A percentile compares a stretch with the other conserved stretches of the same genome.
phyloP scores from a whole-genome alignment of 148 eudicot species.

The Beta vulgaris region DNA sequence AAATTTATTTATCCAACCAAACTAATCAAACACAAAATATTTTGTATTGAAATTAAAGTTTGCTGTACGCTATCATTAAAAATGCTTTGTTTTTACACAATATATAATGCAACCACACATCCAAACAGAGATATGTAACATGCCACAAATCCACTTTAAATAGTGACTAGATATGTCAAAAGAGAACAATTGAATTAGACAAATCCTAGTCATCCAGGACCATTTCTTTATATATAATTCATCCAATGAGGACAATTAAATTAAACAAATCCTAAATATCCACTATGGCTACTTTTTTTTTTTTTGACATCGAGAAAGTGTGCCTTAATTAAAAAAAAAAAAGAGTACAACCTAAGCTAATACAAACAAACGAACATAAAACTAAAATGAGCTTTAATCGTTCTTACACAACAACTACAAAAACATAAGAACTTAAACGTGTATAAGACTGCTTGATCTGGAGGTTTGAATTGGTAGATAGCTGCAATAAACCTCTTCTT shows the following conservation, averaged over 20 bases:
- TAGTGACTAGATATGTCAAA: neutral
- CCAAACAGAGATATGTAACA: neutral
- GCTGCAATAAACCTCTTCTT: no score
- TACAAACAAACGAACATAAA: no score
- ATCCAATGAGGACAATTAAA: neutral
- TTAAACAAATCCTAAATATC: neutral
- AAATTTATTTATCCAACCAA: no score
- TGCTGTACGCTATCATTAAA: neutral
- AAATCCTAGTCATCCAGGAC: neutral
- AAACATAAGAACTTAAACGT: no score
- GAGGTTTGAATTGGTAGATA: no score
- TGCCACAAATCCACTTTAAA: neutral
- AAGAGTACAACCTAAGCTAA: no score
- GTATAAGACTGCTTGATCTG: no score
- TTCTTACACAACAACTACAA: no score
- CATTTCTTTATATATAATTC: no score
- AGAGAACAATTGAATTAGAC: neutral
- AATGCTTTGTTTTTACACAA: neutral
- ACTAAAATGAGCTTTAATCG: no score
- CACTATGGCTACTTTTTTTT: neutral
- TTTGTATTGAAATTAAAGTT: neutral
- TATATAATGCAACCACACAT: conserved; percentile 1
- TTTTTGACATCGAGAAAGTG: no score
- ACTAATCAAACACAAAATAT: neutral
- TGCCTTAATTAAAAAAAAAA: no score